phyloP scores from a whole-genome alignment of 352 stramenopile genomes.

The Phytophthora sojae region DNA sequence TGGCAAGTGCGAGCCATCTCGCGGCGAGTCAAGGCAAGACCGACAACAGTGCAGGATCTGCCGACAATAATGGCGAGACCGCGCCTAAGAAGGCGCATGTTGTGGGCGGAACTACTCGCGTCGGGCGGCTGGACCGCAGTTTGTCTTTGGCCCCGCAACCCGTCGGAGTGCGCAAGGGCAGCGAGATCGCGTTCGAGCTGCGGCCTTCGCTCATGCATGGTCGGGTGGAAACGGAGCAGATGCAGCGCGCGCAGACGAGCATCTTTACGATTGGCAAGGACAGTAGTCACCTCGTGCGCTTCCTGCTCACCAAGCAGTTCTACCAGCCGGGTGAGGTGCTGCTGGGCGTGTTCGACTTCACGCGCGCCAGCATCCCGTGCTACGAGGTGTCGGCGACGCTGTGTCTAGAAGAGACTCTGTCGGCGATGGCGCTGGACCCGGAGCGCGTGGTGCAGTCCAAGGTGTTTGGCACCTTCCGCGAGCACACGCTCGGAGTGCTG shows the following conservation, averaged over 20 bases:
- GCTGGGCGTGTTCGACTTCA: conserved; percentile 70
- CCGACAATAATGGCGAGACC: conserved; percentile 6
- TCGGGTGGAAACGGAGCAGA: conserved; percentile 65
- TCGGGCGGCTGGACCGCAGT: conserved; percentile 39
- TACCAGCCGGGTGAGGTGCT: conserved; percentile 70
- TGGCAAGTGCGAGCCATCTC: conserved; percentile 41
- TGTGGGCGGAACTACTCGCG: conserved; percentile 34
- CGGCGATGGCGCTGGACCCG: conserved; percentile 61
- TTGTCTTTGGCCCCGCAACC: conserved; percentile 42
- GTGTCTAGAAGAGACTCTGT: conserved; percentile 60
- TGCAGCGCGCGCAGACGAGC: conserved; percentile 65
- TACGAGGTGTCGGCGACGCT: conserved; percentile 57
- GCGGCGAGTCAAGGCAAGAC: conserved; percentile 23
- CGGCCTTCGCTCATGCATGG: conserved; percentile 72
- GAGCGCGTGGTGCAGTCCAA: conserved; percentile 65
- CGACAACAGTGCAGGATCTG: neutral
- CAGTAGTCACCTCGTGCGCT: conserved; percentile 62
- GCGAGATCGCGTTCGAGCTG: conserved; percentile 72
- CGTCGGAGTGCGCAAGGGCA: conserved; percentile 65
- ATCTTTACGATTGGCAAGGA: conserved; percentile 81
- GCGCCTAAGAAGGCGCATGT: conserved; percentile 17
- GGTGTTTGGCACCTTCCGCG: conserved; percentile 51
- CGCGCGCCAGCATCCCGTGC: conserved; percentile 58
- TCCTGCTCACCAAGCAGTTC: conserved; percentile 70
- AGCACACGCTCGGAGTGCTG: conserved; percentile 51